A percentile compares a stretch with the other conserved stretches of the same genome.
phyloP scores from a whole-genome alignment of 208 protist species.

The Leishmania martiniquensis region DNA sequence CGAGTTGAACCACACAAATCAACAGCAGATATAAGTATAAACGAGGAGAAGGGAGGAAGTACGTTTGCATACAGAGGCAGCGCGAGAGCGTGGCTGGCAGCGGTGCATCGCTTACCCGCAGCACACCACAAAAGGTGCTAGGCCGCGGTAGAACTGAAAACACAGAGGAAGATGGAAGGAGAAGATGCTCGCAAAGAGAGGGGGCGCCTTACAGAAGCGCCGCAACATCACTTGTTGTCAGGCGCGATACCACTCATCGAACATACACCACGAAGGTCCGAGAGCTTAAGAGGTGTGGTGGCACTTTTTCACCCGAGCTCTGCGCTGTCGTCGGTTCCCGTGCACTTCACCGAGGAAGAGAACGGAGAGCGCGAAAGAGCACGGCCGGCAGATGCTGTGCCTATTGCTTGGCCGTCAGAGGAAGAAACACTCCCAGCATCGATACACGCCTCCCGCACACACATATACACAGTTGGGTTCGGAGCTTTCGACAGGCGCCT shows the following conservation, averaged over 20 bases:
- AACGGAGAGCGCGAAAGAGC: slow-evolving; percentile 1
- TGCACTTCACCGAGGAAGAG: slow-evolving; percentile 2
- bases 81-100: background rate
- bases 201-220: background rate
- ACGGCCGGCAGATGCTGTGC: background rate
- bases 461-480: background rate
- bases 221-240: background rate
- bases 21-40: background rate
- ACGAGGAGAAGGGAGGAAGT: background rate
- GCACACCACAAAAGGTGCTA: background rate
- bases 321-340: background rate
- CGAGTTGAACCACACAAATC: background rate
- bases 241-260: background rate
- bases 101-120: background rate
- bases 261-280: background rate
- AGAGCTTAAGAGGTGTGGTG: background rate
- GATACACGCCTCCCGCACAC: background rate
- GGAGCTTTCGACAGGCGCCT: background rate
- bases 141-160: slow-evolving; percentile 1
- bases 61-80: background rate
- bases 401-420: background rate
- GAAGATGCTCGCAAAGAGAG: background rate
- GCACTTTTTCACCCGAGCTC: background rate
- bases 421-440: background rate
- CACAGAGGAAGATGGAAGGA: slow-evolving; percentile 14